A percentile compares a stretch with the other conserved stretches of the same genome.
These are phyloP conservation scores for Physcomitrium patens DNA, from an alignment of 225 moss, liverwort and hornwort species.

Conservation along the genomic window DNA sequence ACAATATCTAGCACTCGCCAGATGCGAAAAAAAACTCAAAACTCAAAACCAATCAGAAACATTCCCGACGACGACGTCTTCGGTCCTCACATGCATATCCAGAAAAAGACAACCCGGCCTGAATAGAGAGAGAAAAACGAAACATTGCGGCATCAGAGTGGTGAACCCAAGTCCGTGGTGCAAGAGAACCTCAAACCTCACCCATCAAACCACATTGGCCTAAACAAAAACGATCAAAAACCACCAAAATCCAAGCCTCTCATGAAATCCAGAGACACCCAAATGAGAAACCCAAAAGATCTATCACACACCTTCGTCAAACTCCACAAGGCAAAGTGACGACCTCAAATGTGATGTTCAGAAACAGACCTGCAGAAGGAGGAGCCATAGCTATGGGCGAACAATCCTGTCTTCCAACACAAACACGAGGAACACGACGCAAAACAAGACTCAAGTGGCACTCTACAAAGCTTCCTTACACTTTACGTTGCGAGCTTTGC, in stretches of 20 bases:
- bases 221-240: background rate
- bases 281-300: background rate
- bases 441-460: no score
- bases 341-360: background rate
- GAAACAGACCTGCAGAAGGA: constrained; percentile 43
- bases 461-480: no score
- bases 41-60: background rate
- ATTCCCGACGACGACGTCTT: background rate
- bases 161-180: background rate
- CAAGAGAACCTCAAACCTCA: background rate
- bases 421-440: background rate
- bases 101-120: background rate
- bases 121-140: background rate
- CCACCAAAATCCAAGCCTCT: background rate
- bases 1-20: background rate
- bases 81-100: background rate
- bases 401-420: background rate
- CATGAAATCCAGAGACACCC: background rate
- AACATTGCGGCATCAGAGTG: background rate
- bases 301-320: background rate
- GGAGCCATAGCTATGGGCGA: constrained; percentile 37
- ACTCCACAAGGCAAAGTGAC: background rate
- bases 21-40: constrained; percentile 21
- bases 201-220: background rate
- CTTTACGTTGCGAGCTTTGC: no score